Percentiles rank a stretch among this genome's conserved stretches.
phyloP scores from a whole-genome alignment of 2,329 filamentous ascomycete genomes.

The Lachnellula occidentalis region DNA sequence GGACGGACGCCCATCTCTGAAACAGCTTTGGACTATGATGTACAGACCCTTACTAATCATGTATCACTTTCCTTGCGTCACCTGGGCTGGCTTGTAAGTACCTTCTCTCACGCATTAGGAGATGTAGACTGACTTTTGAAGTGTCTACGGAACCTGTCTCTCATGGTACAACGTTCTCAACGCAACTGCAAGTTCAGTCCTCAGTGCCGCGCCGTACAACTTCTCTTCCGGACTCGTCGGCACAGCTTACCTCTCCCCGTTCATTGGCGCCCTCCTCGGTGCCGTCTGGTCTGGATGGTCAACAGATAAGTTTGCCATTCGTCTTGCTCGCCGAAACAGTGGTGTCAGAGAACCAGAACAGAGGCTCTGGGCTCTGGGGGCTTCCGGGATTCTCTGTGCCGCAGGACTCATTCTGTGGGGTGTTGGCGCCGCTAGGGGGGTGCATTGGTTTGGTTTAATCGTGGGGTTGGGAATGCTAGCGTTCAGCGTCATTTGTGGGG shows the following conservation, averaged over 20 bases:
- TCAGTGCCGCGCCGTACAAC: constrained; percentile 32
- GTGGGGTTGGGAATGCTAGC: constrained; percentile 41
- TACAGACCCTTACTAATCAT: constrained; percentile 21
- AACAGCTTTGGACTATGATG: constrained; percentile 21
- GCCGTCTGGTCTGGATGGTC: constrained; percentile 10
- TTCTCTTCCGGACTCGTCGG: constrained; percentile 31
- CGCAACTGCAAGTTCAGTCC: constrained; percentile 31
- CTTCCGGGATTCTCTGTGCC: constrained; percentile 36
- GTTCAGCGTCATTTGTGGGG: constrained; percentile 10
- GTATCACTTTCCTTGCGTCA: constrained; percentile 28
- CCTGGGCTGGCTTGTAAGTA: constrained; percentile 21
- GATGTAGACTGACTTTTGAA: neutral
- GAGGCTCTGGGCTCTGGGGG: constrained; percentile 22
- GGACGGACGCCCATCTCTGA: constrained; percentile 2
- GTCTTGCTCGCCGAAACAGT: constrained; percentile 34
- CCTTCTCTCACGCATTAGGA: neutral
- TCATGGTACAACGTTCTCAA: constrained; percentile 35
- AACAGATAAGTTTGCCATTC: constrained; percentile 27
- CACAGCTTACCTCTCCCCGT: constrained; percentile 28
- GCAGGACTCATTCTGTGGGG: constrained; percentile 42
- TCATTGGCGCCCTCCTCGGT: constrained; percentile 20
- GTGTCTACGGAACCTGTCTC: constrained; percentile 30
- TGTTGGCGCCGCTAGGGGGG: constrained; percentile 39
- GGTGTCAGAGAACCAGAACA: constrained; percentile 30
- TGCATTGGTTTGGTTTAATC: constrained; percentile 40